Evolutionary conservation across 1,284 basidiomycete genomes (phyloP), one percentile per base, ranked within the genome.

Genomic region (Leccinum fuscescens): DNA sequence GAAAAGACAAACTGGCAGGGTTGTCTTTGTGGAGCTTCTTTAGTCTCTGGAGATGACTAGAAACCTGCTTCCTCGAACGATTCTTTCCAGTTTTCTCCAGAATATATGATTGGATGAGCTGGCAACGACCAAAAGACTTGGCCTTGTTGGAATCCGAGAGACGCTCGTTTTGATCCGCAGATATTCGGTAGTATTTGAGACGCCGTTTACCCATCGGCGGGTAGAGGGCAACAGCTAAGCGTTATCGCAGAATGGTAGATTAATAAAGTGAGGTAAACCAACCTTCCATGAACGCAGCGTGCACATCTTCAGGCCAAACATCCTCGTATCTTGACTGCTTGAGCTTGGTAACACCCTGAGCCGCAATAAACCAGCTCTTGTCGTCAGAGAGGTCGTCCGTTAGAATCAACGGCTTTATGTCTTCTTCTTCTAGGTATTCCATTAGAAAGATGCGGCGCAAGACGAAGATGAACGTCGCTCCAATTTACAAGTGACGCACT

Each of bases 211-310:
- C 71, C 74, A 72, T 76, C n/a, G 71, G 74, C 2, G 71, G 71
- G 61, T 76, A 72, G 54, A 72, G n/a, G 46, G 64, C 56, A 29
- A 74, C 57, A 14, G 71, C 71, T 72, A 54, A 4, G 39, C 48
- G 31, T 60, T 20, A 57, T 71, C 54, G 57, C 37, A 64, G 58
- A 57, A 42, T 35, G 17, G 11, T 39, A 39, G 12, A 55, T 11
- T 22, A 35, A 15, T 6, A 20, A 53, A 49, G 20, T 49, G 15
- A 3, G 6, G 12, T 14, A 42, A 50, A 62, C 70, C 3, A 14
- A 75, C 71, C 71, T 74, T 72, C 74, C 71, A 76, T 76, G 42
- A 72, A 72, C 11, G 74, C 71, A 55, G 71, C 70, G 70, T 72
- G 74, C 58, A 72, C 74, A 44, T 72, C 72, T 22, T 72, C 73